phyloP scores from a whole-genome alignment of 108 stramenopile species.

The Schizochytrium sp. region DNA sequence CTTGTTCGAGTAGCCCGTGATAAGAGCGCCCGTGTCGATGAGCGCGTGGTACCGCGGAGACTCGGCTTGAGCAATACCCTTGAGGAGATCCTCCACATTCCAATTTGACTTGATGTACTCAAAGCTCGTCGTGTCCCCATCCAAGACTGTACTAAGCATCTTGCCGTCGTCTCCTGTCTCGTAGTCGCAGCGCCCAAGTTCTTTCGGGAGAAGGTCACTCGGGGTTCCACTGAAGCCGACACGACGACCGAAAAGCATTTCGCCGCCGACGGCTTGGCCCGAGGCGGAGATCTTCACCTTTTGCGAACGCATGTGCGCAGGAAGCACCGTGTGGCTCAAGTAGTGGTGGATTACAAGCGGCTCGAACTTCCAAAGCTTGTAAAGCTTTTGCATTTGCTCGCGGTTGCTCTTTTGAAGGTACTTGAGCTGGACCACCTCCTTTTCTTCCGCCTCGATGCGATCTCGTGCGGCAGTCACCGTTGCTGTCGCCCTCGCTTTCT shows the following conservation, averaged over 20 bases:
- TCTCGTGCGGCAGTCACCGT: neutral
- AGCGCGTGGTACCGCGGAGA: constrained; percentile 39
- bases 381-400: constrained; percentile 28
- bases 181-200: constrained; percentile 30
- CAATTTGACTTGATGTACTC: constrained; percentile 30
- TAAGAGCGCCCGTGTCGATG: constrained; percentile 51
- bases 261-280: neutral
- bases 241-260: neutral
- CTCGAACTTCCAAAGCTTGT: neutral
- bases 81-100: constrained; percentile 34
- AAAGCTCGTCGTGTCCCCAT: constrained; percentile 10
- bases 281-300: constrained; percentile 17
- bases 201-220: constrained; percentile 18
- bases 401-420: constrained; percentile 24
- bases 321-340: constrained; percentile 21
- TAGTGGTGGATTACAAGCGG: constrained; percentile 23
- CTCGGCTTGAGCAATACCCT: constrained; percentile 28
- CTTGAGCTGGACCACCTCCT: constrained; percentile 29
- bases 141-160: constrained; percentile 19
- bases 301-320: constrained; percentile 21
- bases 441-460: neutral
- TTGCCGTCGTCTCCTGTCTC: constrained; percentile 29
- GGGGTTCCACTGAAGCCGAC: constrained; percentile 23
- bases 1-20: constrained; percentile 35
- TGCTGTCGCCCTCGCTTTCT: neutral